These are phyloP conservation scores for Ambrosia hybrid DNA, from an alignment of 140 eudicot species.

Conservation along the genomic window DNA sequence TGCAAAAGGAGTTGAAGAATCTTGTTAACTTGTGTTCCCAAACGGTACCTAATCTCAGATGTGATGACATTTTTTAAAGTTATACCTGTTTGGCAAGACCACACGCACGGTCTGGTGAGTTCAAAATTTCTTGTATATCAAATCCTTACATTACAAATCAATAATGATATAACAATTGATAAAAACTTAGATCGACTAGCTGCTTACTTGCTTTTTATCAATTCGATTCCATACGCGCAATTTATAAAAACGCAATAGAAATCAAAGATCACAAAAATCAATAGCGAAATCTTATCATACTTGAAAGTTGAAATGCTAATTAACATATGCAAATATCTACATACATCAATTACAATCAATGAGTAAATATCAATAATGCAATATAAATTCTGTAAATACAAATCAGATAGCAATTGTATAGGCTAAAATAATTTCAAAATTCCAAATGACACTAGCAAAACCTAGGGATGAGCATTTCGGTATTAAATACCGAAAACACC, in stretches of 20 bases:
- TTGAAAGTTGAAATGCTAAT: neutral
- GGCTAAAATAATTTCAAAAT: neutral
- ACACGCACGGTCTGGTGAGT: constrained; percentile 62
- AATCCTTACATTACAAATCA: too few relatives aligned
- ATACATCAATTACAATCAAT: neutral
- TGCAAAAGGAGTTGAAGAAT: constrained; percentile 9
- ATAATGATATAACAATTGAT: too few relatives aligned
- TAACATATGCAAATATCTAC: constrained; percentile 10
- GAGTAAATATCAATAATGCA: neutral
- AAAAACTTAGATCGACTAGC: too few relatives aligned
- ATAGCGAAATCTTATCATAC: too few relatives aligned
- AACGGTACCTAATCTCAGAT: neutral
- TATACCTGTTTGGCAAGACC: constrained; percentile 67
- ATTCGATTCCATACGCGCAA: too few relatives aligned
- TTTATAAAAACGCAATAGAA: too few relatives aligned
- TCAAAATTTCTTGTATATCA: too few relatives aligned
- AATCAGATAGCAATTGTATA: neutral
- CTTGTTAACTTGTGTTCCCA: neutral
- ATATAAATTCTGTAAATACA: too few relatives aligned
- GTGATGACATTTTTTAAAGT: neutral
- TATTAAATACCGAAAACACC: too few relatives aligned
- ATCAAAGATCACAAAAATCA: too few relatives aligned
- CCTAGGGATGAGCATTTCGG: too few relatives aligned
- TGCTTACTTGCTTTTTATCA: too few relatives aligned
- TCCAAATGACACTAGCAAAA: neutral